Conservation (phyloP, 768 basidiomycete species). For the Chalciporus sphaerocephalus region DNA sequence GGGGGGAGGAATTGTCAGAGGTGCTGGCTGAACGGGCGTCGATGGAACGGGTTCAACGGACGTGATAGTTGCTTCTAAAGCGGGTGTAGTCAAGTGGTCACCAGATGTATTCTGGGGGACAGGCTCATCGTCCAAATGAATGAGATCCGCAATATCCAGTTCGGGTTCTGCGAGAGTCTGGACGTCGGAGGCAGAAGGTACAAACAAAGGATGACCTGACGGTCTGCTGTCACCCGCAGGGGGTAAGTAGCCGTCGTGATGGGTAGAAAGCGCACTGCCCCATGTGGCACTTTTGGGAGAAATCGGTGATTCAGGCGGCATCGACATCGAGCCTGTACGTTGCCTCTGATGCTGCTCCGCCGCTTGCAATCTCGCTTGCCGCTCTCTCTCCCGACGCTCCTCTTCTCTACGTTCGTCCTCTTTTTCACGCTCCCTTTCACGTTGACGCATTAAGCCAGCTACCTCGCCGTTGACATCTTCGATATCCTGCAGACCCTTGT, state of each 20-base stretch:
- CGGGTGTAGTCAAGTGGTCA: slow-evolving; percentile 17
- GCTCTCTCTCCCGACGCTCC: slow-evolving; percentile 67
- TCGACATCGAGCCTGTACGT: slow-evolving; percentile 52
- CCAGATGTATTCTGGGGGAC: slow-evolving; percentile 31
- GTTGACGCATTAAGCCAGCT: slow-evolving; percentile 31
- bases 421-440: slow-evolving; percentile 56
- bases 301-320: slow-evolving; percentile 69
- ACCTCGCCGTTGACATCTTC: slow-evolving; percentile 68
- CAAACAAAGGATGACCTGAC: slow-evolving; percentile 34
- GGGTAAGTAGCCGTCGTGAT: slow-evolving; percentile 26
- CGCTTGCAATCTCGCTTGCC: slow-evolving; percentile 55
- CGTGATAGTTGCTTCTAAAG: slow-evolving; percentile 12
- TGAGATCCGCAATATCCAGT: slow-evolving; percentile 68
- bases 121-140: slow-evolving; percentile 70
- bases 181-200: slow-evolving; percentile 39
- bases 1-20: slow-evolving; percentile 46
- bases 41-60: slow-evolving; percentile 7
- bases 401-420: slow-evolving; percentile 56
- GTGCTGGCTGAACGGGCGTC: slow-evolving; percentile 26
- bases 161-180: slow-evolving; percentile 49
- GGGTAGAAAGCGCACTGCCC: slow-evolving; percentile 56
- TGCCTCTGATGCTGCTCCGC: slow-evolving; percentile 41
- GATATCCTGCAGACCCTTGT: slow-evolving; percentile 90
- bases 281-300: slow-evolving; percentile 46
- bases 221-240: slow-evolving; percentile 27